Percentiles rank a stretch among this genome's conserved stretches.
Evolutionary conservation across 176 grass and related monocot species (phyloP).

Genomic region (bread wheat (Triticum aestivum)): DNA sequence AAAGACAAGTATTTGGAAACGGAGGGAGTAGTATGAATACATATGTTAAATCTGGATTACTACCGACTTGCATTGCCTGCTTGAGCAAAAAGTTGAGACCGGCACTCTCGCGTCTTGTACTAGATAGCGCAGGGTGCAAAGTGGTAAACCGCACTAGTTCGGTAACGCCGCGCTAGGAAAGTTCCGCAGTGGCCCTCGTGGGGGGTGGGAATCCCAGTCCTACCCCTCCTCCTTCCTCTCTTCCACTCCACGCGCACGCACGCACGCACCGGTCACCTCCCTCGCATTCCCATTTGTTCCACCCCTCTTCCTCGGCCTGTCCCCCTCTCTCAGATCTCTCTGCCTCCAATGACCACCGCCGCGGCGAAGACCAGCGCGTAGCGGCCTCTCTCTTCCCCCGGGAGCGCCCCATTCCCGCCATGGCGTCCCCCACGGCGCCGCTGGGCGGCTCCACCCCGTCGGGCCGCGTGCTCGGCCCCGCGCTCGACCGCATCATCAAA

Average conservation of each 20-base stretch:
- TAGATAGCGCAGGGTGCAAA: not conserved
- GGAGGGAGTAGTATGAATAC: too few species aligned
- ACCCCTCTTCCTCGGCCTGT: slow-evolving; percentile 1
- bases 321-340: slow-evolving; percentile 40
- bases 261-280: slow-evolving; percentile 21
- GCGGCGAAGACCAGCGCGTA: slow-evolving; percentile 28
- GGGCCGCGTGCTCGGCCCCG: slow-evolving; percentile 74
- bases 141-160: not conserved
- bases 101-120: too few species aligned
- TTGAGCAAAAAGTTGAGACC: too few species aligned
- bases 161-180: not conserved
- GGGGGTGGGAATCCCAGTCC: slow-evolving; percentile 20
- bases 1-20: too few species aligned
- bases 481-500: slow-evolving; percentile 93
- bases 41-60: too few species aligned
- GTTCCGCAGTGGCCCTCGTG: not conserved
- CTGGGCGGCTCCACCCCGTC: slow-evolving; percentile 63
- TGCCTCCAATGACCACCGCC: slow-evolving; percentile 31
- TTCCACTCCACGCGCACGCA: slow-evolving; percentile 41
- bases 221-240: slow-evolving; percentile 30
- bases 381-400: not conserved
- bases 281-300: slow-evolving; percentile 36
- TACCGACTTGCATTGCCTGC: too few species aligned
- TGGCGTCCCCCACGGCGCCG: slow-evolving; percentile 43
- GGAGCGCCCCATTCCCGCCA: not conserved